phyloP scores from a whole-genome alignment of 441 rosid genomes.

The Adansonia grandidieri region DNA sequence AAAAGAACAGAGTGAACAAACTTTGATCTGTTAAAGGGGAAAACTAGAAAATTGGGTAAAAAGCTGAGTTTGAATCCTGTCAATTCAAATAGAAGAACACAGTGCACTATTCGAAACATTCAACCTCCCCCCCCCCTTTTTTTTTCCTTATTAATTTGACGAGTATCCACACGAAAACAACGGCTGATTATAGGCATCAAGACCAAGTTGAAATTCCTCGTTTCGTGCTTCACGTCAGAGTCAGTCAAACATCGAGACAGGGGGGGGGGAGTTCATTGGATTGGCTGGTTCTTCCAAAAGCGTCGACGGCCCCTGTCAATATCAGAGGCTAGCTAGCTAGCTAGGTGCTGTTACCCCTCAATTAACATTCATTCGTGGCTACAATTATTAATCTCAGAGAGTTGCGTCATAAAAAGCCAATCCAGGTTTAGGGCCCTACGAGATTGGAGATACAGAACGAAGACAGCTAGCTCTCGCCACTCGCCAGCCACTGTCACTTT shows the following conservation, averaged over 20 bases:
- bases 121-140: neutral
- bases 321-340: neutral
- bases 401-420: neutral
- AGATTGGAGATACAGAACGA: too few species aligned
- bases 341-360: neutral
- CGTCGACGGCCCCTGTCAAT: neutral
- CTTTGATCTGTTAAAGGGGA: too few species aligned
- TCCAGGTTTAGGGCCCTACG: neutral
- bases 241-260: neutral
- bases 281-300: neutral
- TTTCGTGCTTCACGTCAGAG: neutral
- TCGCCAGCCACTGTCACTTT: too few species aligned
- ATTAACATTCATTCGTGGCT: neutral
- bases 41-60: too few species aligned
- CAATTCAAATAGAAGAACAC: too few species aligned
- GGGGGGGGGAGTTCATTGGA: neutral
- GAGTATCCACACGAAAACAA: neutral
- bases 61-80: too few species aligned
- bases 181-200: too few species aligned
- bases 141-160: neutral
- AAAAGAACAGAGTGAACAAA: too few species aligned
- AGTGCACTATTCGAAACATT: too few species aligned
- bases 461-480: too few species aligned
- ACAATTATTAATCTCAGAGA: neutral
- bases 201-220: neutral